phyloP scores from a whole-genome alignment of 805 yeast species.

The Priceomyces haplophilus region DNA sequence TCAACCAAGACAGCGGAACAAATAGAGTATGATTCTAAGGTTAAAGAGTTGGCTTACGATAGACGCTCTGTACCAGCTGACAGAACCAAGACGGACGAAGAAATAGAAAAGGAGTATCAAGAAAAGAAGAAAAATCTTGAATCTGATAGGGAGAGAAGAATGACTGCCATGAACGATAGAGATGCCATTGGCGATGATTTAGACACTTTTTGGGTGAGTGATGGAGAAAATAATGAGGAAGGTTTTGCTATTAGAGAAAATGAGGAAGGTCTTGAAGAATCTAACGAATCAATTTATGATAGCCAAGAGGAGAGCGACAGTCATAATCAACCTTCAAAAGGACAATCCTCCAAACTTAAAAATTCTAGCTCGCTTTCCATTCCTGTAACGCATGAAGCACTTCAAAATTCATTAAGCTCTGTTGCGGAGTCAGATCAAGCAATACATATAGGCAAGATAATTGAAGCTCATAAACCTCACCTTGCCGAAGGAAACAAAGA shows the following conservation, averaged over 20 bases:
- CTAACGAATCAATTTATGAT: conserved; percentile 21
- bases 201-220: conserved; percentile 62
- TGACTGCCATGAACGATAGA: conserved; percentile 63
- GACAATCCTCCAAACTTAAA: conserved; percentile 8
- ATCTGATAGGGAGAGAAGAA: conserved; percentile 65
- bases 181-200: conserved; percentile 67
- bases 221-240: conserved; percentile 46
- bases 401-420: conserved; percentile 29
- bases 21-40: conserved; percentile 60
- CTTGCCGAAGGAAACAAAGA: conserved; percentile 80
- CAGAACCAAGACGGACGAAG: conserved; percentile 76
- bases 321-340: not conserved
- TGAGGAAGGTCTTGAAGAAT: conserved; percentile 36
- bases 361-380: conserved; percentile 12
- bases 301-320: conserved; percentile 5
- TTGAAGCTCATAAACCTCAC: conserved; percentile 67
- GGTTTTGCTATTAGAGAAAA: conserved; percentile 38
- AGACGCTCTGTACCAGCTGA: conserved; percentile 79
- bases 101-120: conserved; percentile 55
- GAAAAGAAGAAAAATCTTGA: conserved; percentile 63
- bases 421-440: conserved; percentile 43
- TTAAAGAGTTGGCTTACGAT: conserved; percentile 64
- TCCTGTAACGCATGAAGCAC: conserved; percentile 31
- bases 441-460: conserved; percentile 50
- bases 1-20: conserved; percentile 38